Evolutionary conservation across 129 eudicot genomes (phyloP).

Genomic region (Deinandra increscens): DNA sequence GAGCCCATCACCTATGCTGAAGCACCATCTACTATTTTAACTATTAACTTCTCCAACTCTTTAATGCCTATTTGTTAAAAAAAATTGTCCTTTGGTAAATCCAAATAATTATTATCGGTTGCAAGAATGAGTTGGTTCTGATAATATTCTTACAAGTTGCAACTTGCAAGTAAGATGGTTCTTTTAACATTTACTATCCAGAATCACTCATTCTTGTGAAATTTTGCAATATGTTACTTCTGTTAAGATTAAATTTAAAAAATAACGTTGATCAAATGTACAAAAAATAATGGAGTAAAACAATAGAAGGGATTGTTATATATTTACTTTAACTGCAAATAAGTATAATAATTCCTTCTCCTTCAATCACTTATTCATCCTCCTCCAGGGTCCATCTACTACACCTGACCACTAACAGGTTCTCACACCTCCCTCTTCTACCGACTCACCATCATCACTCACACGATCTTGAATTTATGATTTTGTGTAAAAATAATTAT

Average conservation of each 20-base stretch:
- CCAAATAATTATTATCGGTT: not conserved
- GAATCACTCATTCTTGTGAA: not conserved
- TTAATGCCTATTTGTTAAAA: not conserved
- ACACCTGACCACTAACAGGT: conserved; percentile 1
- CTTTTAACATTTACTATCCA: not conserved
- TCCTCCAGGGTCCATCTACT: not conserved
- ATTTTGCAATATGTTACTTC: not conserved
- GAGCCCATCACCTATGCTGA: no score
- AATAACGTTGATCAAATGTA: not conserved
- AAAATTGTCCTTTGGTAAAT: not conserved
- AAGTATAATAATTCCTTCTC: conserved; percentile 11
- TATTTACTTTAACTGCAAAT: conserved; percentile 18
- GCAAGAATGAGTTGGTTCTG: not conserved
- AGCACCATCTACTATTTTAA: no score
- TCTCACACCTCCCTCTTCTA: conserved; percentile 12
- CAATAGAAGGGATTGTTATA: conserved; percentile 13
- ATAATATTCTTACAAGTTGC: not conserved
- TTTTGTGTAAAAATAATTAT: not conserved
- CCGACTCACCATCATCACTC: not conserved
- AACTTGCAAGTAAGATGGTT: not conserved
- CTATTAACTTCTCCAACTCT: not conserved
- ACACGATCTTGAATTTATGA: not conserved
- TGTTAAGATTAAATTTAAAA: not conserved
- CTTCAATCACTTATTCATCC: conserved; percentile 7
- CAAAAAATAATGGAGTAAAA: not conserved